Percentiles rank a stretch among this genome's conserved stretches.
Conservation (phyloP, 2,329 filamentous ascomycete species). For the Canariomyces notabilis region DNA sequence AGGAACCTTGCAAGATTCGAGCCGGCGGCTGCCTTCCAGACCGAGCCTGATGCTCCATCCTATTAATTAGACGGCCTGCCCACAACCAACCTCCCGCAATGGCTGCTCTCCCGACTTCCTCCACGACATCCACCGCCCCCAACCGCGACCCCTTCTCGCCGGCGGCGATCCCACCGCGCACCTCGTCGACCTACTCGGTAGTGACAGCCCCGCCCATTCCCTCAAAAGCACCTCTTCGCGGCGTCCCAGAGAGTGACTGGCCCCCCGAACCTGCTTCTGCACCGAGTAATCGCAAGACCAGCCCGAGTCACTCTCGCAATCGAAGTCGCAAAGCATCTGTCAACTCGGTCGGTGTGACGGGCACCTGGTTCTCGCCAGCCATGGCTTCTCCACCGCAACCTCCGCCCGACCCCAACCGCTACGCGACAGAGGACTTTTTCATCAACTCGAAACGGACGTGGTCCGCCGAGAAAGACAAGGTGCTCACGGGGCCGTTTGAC, state of each 20-base stretch:
- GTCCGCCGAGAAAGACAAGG: constrained; percentile 70
- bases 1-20: not conserved
- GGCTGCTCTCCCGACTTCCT: constrained; percentile 18
- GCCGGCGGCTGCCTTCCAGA: not conserved
- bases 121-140: constrained; percentile 12
- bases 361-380: constrained; percentile 28
- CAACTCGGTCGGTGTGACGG: constrained; percentile 20
- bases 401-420: constrained; percentile 47
- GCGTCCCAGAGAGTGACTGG: constrained; percentile 60
- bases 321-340: constrained; percentile 29
- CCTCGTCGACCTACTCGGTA: constrained; percentile 55
- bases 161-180: constrained; percentile 66
- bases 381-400: constrained; percentile 34
- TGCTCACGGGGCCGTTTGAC: constrained; percentile 72
- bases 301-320: constrained; percentile 25
- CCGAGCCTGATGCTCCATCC: constrained; percentile 15
- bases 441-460: constrained; percentile 52
- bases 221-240: constrained; percentile 41
- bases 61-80: constrained; percentile 13
- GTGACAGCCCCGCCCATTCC: constrained; percentile 27
- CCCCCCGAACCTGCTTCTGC: constrained; percentile 37
- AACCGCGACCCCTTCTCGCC: constrained; percentile 40
- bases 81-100: constrained; percentile 21
- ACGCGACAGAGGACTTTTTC: constrained; percentile 51
- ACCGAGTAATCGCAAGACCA: not conserved